Evolutionary conservation across 2,329 filamentous ascomycete genomes (phyloP).

Genomic region (Pseudomassariella vexata): DNA sequence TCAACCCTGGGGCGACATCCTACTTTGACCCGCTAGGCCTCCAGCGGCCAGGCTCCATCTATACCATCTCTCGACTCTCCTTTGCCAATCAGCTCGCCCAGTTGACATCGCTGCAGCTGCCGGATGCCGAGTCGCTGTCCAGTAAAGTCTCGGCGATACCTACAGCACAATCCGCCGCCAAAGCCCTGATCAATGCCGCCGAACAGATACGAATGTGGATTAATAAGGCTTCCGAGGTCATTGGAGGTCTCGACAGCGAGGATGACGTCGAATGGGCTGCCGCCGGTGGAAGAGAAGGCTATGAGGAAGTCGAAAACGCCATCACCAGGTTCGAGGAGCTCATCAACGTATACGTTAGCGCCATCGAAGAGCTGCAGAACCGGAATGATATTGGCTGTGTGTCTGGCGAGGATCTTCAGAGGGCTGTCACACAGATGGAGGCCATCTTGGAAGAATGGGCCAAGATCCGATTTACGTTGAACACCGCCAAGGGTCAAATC

Average conservation of each 20-base stretch:
- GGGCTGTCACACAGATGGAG: constrained; percentile 85
- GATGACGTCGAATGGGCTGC: constrained; percentile 98
- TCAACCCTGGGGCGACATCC: constrained; percentile 44
- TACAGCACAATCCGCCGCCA: constrained; percentile 76
- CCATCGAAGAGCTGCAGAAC: constrained; percentile 86
- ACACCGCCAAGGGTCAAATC: constrained; percentile 79
- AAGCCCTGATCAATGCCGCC: constrained; percentile 77
- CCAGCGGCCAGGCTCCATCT: constrained; percentile 77
- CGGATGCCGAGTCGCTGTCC: constrained; percentile 77
- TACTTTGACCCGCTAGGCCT: constrained; percentile 65
- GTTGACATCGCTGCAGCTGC: constrained; percentile 82
- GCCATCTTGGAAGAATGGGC: constrained; percentile 78
- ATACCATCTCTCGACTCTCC: constrained; percentile 85
- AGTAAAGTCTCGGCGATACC: constrained; percentile 80
- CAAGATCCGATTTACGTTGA: constrained; percentile 71
- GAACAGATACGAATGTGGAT: constrained; percentile 96
- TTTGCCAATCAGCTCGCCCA: constrained; percentile 92
- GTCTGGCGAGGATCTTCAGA: constrained; percentile 63
- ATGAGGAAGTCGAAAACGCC: constrained; percentile 66
- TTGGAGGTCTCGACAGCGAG: constrained; percentile 83
- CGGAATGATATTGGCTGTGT: constrained; percentile 71
- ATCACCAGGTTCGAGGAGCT: constrained; percentile 82
- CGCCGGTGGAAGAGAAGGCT: constrained; percentile 73
- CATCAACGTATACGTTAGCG: constrained; percentile 85
- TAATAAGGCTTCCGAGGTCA: constrained; percentile 81